These are phyloP conservation scores for Cladosporium sphaerospermum DNA, from an alignment of 2,329 filamentous ascomycete genomes.

Conservation along the genomic window DNA sequence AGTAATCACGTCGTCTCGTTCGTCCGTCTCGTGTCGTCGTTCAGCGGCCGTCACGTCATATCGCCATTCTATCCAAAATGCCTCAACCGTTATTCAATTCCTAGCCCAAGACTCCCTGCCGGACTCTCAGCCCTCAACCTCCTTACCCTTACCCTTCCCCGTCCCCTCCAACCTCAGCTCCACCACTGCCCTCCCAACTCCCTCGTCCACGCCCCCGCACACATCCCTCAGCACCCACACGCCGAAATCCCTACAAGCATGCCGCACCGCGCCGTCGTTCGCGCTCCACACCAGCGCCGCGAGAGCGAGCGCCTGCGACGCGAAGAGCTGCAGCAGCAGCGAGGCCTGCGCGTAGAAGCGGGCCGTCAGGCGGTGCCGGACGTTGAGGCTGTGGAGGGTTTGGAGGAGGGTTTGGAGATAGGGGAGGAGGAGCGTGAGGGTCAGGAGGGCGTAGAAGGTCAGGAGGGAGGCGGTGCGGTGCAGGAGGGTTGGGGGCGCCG, in stretches of 20 bases:
- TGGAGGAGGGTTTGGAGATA: constrained; percentile 52
- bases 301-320: constrained; percentile 45
- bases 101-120: no score
- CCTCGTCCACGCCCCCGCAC: constrained; percentile 61
- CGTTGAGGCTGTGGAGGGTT: constrained; percentile 56
- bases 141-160: not conserved
- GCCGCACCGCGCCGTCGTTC: constrained; percentile 59
- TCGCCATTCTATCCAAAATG: no score
- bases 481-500: constrained; percentile 16
- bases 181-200: constrained; percentile 43
- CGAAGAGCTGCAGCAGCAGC: constrained; percentile 49
- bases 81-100: no score
- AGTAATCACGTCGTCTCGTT: no score
- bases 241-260: constrained; percentile 49
- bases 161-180: not conserved
- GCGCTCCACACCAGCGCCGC: constrained; percentile 53
- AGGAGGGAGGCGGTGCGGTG: constrained; percentile 18
- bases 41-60: no score
- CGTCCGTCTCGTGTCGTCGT: no score
- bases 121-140: not conserved
- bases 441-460: constrained; percentile 41
- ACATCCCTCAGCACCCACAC: constrained; percentile 60
- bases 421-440: constrained; percentile 56
- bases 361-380: constrained; percentile 59
- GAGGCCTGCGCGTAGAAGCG: constrained; percentile 46